phyloP scores from a whole-genome alignment of 2,329 filamentous ascomycete species.

The Penicillium sp. region DNA sequence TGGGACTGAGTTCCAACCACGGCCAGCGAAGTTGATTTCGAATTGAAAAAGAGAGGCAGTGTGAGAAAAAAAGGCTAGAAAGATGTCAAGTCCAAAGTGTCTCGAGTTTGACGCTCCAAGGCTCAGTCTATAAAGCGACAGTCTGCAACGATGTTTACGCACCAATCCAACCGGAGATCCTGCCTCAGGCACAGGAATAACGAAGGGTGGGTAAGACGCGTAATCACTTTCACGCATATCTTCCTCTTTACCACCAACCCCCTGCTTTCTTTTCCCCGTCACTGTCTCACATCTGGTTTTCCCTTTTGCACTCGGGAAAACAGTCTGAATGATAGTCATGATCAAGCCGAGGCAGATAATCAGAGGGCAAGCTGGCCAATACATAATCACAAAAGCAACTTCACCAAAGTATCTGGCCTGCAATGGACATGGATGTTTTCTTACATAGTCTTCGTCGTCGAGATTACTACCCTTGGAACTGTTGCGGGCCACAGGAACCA shows the following conservation, averaged over 20 bases:
- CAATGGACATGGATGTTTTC: constrained; percentile 4
- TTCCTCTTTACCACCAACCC: neutral
- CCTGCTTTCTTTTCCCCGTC: neutral
- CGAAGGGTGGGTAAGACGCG: neutral
- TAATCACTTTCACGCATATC: neutral
- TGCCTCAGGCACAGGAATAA: neutral
- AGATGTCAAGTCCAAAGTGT: too few species aligned
- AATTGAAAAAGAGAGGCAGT: too few species aligned
- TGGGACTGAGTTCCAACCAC: too few species aligned
- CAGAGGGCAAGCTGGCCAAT: constrained; percentile 4
- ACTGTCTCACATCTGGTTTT: neutral
- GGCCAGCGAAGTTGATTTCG: too few species aligned
- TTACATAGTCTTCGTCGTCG: neutral
- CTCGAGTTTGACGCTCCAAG: too few species aligned
- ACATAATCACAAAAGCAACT: constrained; percentile 13
- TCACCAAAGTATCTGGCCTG: constrained; percentile 4
- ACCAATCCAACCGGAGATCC: neutral
- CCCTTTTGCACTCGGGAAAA: neutral
- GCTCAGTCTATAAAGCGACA: too few species aligned
- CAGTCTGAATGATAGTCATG: neutral
- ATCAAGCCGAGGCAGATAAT: constrained; percentile 5
- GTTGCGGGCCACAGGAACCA: constrained; percentile 8
- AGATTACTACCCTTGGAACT: neutral
- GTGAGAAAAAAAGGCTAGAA: too few species aligned
- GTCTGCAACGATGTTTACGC: too few species aligned